phyloP scores from a whole-genome alignment of 2,329 filamentous ascomycete species.

The Boeremia exigua region DNA sequence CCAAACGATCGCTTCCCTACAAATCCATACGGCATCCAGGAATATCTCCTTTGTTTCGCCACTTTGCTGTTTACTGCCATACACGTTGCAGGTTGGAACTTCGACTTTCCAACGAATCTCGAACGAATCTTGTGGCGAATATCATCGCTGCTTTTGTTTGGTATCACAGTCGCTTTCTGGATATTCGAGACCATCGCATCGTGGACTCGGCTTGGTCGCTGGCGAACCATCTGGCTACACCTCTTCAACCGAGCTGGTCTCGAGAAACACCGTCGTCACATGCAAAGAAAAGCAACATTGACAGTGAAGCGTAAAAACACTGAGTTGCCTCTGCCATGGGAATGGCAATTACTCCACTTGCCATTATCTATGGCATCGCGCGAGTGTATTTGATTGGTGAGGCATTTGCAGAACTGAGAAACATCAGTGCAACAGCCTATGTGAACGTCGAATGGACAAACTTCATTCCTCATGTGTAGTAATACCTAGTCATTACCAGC shows the following conservation, averaged over 20 bases:
- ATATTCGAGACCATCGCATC: constrained; percentile 26
- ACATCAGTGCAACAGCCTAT: constrained; percentile 21
- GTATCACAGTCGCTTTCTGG: constrained; percentile 28
- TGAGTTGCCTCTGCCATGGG: constrained; percentile 23
- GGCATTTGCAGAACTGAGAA: constrained; percentile 26
- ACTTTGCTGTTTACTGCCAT: constrained; percentile 17
- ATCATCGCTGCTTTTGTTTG: constrained; percentile 19
- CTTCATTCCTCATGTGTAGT: constrained; percentile 21
- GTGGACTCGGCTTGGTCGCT: constrained; percentile 24
- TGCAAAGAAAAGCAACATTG: constrained; percentile 14
- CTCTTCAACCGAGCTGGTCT: constrained; percentile 18
- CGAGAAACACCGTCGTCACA: constrained; percentile 6
- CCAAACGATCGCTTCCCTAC: constrained; percentile 24
- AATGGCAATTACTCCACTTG: constrained; percentile 26
- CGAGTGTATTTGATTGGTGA: constrained; percentile 25
- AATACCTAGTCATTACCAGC: not conserved
- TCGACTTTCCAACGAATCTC: constrained; percentile 17
- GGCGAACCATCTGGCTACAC: constrained; percentile 21
- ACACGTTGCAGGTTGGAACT: constrained; percentile 22
- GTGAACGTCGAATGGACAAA: constrained; percentile 29
- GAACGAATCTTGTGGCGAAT: constrained; percentile 20
- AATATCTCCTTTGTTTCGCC: constrained; percentile 21
- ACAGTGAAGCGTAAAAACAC: constrained; percentile 20
- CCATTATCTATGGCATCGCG: constrained; percentile 25
- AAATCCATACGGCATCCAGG: constrained; percentile 22